Evolutionary conservation across 169 alveolate genomes (phyloP), one percentile per base, ranked within the genome.

Genomic region (Plasmodium yoelii): DNA sequence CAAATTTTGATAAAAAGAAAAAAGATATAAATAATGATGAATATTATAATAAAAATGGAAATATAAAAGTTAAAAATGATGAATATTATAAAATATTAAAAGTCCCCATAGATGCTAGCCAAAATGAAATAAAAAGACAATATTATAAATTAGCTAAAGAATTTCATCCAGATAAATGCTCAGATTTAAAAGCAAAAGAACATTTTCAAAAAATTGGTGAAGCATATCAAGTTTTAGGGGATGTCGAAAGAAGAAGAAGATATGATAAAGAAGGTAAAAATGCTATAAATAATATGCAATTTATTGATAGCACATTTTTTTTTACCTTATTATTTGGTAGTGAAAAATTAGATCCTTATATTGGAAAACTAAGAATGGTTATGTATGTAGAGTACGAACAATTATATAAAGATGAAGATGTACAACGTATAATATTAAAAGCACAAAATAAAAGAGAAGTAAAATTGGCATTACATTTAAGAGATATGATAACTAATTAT

Each of bases 201-300:
- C 90, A 88, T 87, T 97, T 96, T 82, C 96, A 94, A 47, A 92
- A 92, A 64, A 73, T 95, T 46, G 97, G 97, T 9, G 96, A 95
- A 90, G 99, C 99, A 1, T 97, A 98, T 72, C 99, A 97, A 91
- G 98, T 97, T 18, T 94, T 98, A 51, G 98, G 98, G 13, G 99
- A 97, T 74, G 98, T 97, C 53, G 97, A 97, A 67, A 92, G 98
- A 61, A 90, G 99, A 70, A 92, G 92, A 57, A 94, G 95, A 87
- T 98, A 98, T 89, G 99, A 98, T 80, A 69, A 89, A 61, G 94
- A 95, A 82, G 99, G 99, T 6, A 95, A 95, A 72, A 95, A 94
- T 22, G 99, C 98, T 42, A 92, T 97, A 22, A 94, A 96, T 49
- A 96, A 95, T 73, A 95, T 96, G 98, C 97, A 97, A 59, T 92